phyloP scores from a whole-genome alignment of 2,329 filamentous ascomycete species.

The Monosporascus cannonballus region DNA sequence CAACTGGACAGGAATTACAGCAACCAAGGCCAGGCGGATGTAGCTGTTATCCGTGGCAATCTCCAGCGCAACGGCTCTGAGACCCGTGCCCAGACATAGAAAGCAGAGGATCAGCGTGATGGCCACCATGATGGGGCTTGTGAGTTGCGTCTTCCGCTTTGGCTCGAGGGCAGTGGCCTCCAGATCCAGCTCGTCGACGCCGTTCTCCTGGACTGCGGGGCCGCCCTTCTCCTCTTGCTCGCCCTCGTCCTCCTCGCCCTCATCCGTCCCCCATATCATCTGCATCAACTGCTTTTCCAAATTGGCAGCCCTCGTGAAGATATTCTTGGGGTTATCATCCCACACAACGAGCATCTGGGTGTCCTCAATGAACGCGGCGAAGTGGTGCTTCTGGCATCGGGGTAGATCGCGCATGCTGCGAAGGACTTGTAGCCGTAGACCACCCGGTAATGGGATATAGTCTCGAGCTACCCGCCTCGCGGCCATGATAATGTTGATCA shows the following conservation, averaged over 20 bases:
- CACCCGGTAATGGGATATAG: conserved; percentile 52
- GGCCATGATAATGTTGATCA: conserved; percentile 54
- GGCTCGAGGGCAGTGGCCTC: conserved; percentile 34
- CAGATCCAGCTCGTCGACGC: conserved; percentile 34
- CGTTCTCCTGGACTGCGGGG: conserved; percentile 20
- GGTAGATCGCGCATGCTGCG: conserved; percentile 51
- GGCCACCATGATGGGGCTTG: conserved; percentile 47
- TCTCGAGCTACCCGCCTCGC: conserved; percentile 37
- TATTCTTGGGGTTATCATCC: conserved; percentile 54
- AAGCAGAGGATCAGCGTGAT: conserved; percentile 47
- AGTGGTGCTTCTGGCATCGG: conserved; percentile 57
- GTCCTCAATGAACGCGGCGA: conserved; percentile 58
- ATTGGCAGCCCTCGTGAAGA: conserved; percentile 44
- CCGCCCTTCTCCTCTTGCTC: conserved; percentile 25
- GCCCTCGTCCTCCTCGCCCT: conserved; percentile 35
- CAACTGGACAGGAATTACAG: conserved; percentile 45
- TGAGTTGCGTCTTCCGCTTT: conserved; percentile 45
- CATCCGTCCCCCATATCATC: conserved; percentile 49
- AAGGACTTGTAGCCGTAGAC: conserved; percentile 56
- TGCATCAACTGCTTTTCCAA: conserved; percentile 49
- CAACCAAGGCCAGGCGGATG: conserved; percentile 46
- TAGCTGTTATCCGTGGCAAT: conserved; percentile 46
- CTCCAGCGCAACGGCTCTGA: conserved; percentile 48
- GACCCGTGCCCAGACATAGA: conserved; percentile 50
- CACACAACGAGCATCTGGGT: conserved; percentile 54